A percentile compares a stretch with the other conserved stretches of the same genome.
Evolutionary conservation across 345 rosid genomes (phyloP).

Genomic region (Boechera stricta): DNA sequence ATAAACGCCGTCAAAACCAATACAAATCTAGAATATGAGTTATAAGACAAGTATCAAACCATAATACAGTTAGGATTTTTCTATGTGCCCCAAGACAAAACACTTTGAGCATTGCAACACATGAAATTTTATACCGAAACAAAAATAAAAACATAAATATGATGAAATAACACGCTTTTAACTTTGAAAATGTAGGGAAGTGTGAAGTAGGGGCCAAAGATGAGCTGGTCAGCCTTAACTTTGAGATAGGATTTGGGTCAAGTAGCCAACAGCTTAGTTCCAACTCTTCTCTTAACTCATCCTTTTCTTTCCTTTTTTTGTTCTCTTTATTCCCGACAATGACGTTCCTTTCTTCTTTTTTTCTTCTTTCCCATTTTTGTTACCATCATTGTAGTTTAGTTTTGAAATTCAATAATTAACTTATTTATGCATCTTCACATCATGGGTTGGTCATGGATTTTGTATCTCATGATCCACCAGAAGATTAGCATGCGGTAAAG

Average conservation of each 20-base stretch:
- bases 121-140: neutral
- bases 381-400: constrained; percentile 10
- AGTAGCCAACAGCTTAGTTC: constrained; percentile 43
- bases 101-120: constrained; percentile 5
- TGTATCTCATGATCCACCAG: no score
- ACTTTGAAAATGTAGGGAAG: constrained; percentile 4
- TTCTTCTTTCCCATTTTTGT: constrained; percentile 1
- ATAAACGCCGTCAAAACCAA: neutral
- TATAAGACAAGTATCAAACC: constrained; percentile 26
- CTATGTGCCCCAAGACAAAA: constrained; percentile 10
- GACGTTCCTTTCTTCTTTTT: neutral
- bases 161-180: neutral
- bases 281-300: constrained; percentile 29
- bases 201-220: constrained; percentile 34
- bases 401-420: neutral
- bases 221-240: constrained; percentile 38
- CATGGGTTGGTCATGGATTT: no score
- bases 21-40: neutral
- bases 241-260: constrained; percentile 22
- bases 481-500: no score
- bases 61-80: constrained; percentile 11
- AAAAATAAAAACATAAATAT: neutral
- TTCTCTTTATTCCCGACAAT: constrained; percentile 39
- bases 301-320: constrained; percentile 8
- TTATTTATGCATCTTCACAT: no score